phyloP scores from a whole-genome alignment of 371 early-diverging fungal species.

The Chytridium lagenaria region DNA sequence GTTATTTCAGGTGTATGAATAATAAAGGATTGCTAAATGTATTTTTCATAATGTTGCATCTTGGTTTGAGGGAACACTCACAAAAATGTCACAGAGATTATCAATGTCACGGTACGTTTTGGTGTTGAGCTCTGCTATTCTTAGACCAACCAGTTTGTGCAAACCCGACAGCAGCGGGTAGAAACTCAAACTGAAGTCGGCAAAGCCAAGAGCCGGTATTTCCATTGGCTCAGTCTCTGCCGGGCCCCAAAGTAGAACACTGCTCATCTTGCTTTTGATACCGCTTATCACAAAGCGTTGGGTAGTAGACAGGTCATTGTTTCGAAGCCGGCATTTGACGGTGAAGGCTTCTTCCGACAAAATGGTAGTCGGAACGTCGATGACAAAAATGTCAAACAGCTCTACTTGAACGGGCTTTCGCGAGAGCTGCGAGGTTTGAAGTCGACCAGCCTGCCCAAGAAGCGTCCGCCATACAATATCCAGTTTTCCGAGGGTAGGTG shows the following conservation, averaged over 20 bases:
- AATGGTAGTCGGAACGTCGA: conserved; percentile 46
- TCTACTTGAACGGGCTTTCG: conserved; percentile 81
- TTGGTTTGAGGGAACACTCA: neutral
- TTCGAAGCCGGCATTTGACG: conserved; percentile 46
- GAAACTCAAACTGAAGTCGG: conserved; percentile 76
- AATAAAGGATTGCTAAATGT: neutral
- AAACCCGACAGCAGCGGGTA: conserved; percentile 84
- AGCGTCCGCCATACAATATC: conserved; percentile 92
- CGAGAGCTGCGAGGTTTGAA: conserved; percentile 93
- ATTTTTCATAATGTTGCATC: neutral
- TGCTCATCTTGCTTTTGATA: conserved; percentile 79
- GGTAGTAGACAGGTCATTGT: conserved; percentile 60
- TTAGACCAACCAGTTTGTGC: conserved; percentile 83
- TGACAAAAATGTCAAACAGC: conserved; percentile 74
- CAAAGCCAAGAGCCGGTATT: conserved; percentile 63
- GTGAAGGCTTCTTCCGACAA: conserved; percentile 49
- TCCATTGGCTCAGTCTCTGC: conserved; percentile 70
- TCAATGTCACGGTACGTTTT: conserved; percentile 14
- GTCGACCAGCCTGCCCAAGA: conserved; percentile 81
- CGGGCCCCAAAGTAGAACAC: conserved; percentile 79
- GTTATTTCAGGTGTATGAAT: neutral
- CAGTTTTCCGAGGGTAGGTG: conserved; percentile 87
- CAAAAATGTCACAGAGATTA: conserved; percentile 9
- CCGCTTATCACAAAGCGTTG: conserved; percentile 72
- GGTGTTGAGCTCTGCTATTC: conserved; percentile 48